Evolutionary conservation across 148 eudicot genomes (phyloP).

Genomic region (Talinum fruticosum): DNA sequence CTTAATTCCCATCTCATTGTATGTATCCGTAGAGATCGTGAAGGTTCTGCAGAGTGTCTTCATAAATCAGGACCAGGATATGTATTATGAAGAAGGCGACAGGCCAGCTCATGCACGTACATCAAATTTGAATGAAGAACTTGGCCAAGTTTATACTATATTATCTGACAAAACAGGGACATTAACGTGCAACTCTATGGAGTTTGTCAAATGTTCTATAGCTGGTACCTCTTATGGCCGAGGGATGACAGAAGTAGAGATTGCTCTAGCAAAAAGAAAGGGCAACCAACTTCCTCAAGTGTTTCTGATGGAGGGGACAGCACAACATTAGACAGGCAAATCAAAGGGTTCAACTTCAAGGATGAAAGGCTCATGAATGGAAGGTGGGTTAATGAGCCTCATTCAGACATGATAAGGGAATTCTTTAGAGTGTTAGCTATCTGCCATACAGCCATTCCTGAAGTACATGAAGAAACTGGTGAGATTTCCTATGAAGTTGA

Average conservation of each 20-base stretch:
- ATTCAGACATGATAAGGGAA: slow-evolving; percentile 28
- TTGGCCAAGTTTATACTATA: slow-evolving; percentile 52
- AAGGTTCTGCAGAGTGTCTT: slow-evolving; percentile 46
- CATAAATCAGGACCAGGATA: slow-evolving; percentile 41
- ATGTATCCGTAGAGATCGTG: slow-evolving; percentile 46
- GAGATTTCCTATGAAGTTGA: slow-evolving; percentile 45
- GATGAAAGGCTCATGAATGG: slow-evolving; percentile 48
- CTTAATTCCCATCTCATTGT: slow-evolving; percentile 50
- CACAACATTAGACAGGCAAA: slow-evolving; percentile 18
- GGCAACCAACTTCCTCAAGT: slow-evolving; percentile 13
- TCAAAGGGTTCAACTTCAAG: slow-evolving; percentile 43
- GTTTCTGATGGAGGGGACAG: slow-evolving; percentile 8
- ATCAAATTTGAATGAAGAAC: slow-evolving; percentile 50
- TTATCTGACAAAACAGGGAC: slow-evolving; percentile 53
- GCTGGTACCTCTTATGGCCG: slow-evolving; percentile 47
- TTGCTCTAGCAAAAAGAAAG: slow-evolving; percentile 37
- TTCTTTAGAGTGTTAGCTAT: slow-evolving; percentile 41
- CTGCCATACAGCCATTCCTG: slow-evolving; percentile 51
- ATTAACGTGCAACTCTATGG: slow-evolving; percentile 55
- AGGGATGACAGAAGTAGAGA: slow-evolving; percentile 52
- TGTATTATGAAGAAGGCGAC: slow-evolving; percentile 43
- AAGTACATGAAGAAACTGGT: slow-evolving; percentile 42
- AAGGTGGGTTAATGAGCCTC: slow-evolving; percentile 43
- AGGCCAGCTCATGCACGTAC: slow-evolving; percentile 50
- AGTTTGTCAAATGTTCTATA: slow-evolving; percentile 48